phyloP scores from a whole-genome alignment of 2,329 filamentous ascomycete species.

The Venturiaceae sp. region DNA sequence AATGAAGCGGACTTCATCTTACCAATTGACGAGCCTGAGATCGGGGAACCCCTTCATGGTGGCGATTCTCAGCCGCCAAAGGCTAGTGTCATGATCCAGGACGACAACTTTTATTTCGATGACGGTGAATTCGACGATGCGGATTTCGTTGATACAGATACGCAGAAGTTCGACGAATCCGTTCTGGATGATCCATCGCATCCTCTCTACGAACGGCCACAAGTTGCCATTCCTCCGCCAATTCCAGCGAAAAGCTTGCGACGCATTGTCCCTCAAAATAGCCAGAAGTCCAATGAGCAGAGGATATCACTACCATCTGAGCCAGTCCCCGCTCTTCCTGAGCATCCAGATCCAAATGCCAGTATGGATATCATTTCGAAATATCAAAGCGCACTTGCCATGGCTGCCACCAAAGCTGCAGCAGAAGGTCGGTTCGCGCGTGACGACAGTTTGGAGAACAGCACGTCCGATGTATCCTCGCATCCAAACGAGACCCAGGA shows the following conservation, averaged over 20 bases:
- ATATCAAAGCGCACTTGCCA: slow-evolving; percentile 77
- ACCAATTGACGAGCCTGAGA: neutral
- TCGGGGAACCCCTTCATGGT: neutral
- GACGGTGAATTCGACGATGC: slow-evolving; percentile 49
- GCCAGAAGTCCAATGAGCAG: neutral
- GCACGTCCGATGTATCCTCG: slow-evolving; percentile 20
- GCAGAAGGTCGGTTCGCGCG: slow-evolving; percentile 67
- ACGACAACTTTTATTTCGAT: slow-evolving; percentile 63
- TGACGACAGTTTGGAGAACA: slow-evolving; percentile 36
- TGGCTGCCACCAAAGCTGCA: slow-evolving; percentile 68
- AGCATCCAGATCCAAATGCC: slow-evolving; percentile 23
- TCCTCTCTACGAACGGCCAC: slow-evolving; percentile 10
- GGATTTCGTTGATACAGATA: slow-evolving; percentile 32
- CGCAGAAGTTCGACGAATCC: slow-evolving; percentile 58
- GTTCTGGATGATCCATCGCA: slow-evolving; percentile 53
- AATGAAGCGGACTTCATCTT: neutral
- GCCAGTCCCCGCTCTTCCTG: neutral
- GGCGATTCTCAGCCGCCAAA: neutral
- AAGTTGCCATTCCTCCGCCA: slow-evolving; percentile 11
- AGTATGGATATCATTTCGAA: slow-evolving; percentile 48
- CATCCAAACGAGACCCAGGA: slow-evolving; percentile 17
- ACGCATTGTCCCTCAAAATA: neutral
- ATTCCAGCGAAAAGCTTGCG: slow-evolving; percentile 7
- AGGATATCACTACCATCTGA: neutral
- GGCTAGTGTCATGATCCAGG: slow-evolving; percentile 12